A percentile compares a stretch with the other conserved stretches of the same genome.
Conservation (phyloP, 2,329 filamentous ascomycete genomes). For the Fusarium pseudoanthophilum region DNA sequence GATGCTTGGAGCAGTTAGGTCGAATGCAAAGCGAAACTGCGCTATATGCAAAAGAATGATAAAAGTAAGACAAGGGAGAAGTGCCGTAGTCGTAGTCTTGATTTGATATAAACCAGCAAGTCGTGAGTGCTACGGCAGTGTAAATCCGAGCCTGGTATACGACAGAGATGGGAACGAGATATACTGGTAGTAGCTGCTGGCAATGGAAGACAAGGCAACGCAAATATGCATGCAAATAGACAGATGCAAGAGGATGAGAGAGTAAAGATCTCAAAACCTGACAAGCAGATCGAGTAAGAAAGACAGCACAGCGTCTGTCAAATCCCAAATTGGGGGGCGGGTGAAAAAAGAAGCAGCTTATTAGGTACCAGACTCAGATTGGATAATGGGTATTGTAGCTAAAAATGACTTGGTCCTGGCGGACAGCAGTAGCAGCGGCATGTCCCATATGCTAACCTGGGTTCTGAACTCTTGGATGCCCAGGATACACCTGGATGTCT, state of each 20-base stretch:
- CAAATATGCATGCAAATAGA: conserved; percentile 17
- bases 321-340: conserved; percentile 35
- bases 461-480: conserved; percentile 20
- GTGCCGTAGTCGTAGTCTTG: conserved; percentile 4
- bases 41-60: conserved; percentile 24
- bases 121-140: conserved; percentile 9
- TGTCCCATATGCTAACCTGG: conserved; percentile 12
- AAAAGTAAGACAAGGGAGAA: conserved; percentile 18
- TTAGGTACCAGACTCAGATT: conserved; percentile 25
- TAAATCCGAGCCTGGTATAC: not conserved
- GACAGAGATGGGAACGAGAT: not conserved
- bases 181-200: not conserved
- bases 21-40: conserved; percentile 25
- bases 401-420: conserved; percentile 39
- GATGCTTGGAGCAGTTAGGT: conserved; percentile 19
- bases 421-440: conserved; percentile 29
- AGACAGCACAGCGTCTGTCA: conserved; percentile 27
- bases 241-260: conserved; percentile 19
- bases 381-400: conserved; percentile 21
- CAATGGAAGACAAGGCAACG: conserved; percentile 15
- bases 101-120: conserved; percentile 26
- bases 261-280: conserved; percentile 20
- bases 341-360: conserved; percentile 24
- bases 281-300: conserved; percentile 32
- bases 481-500: conserved; percentile 38